Evolutionary conservation across 2,329 filamentous ascomycete species (phyloP), one percentile per base, ranked within the genome.

Genomic region (Aspergillus unguis): DNA sequence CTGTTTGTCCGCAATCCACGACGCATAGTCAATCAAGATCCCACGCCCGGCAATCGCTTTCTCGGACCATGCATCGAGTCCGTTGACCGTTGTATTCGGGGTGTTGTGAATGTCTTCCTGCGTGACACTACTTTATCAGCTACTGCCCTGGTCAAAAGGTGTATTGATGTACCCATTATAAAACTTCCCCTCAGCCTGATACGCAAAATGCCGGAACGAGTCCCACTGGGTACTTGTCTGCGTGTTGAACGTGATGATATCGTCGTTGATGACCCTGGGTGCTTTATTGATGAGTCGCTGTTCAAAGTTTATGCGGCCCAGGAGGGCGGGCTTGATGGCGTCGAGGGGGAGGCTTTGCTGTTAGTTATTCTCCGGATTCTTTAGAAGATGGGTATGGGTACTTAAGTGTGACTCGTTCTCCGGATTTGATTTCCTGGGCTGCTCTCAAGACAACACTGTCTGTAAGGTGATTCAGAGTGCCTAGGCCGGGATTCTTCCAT

Each of bases 181-280:
- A 17, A 27, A 45, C 23, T 32, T 32, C 2, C 17, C 31, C 10
- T 45, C 28, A 3, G 10, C 5, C 32, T 35, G 43, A n/a, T 36
- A 45, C 23, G 32, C 43, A 27, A 36, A 52, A 29, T 52, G 50
- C 7, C 50, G 10, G 23, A 52, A 52, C 3, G 35, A 32, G 33
- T 52, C 50, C 50, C 50, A 52, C 37, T 52, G 50, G 0, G 50
- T 43, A 29, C 36, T 42, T n/a, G 36, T 29, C 29, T 52, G 50
- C n/a, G 50, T 41, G 38, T 52, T 52, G 11, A 52, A 52, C 9
- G 50, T 37, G 23, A 50, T 23, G 9, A 50, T 17, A 44, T 50
- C 48, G 27, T 50, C 48, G 17, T 50, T 50, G 26, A 50, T 44
- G n/a, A 45, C 28, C 11, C 26, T 27, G 4, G 50, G 50, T 10